Evolutionary conservation across 805 yeast genomes (phyloP).

Genomic region (Danielia oregonensis): DNA sequence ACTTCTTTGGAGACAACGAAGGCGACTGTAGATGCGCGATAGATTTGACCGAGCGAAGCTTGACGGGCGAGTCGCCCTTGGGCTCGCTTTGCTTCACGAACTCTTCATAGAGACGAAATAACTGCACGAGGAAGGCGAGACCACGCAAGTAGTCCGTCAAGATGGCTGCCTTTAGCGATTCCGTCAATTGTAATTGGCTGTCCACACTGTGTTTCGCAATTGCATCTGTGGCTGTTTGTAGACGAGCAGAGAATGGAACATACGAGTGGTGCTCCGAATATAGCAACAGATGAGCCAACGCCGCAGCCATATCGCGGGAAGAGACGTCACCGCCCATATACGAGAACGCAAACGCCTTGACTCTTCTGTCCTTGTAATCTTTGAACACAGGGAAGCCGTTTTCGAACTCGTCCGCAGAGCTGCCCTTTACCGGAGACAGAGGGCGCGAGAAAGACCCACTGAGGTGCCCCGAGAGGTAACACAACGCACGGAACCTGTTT

Average conservation of each 20-base stretch:
- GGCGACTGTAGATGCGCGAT: not conserved
- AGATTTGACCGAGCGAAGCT: not conserved
- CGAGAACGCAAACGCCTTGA: conserved; percentile 18
- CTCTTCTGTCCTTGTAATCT: conserved; percentile 23
- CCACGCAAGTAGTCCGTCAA: conserved; percentile 46
- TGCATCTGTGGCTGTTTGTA: conserved; percentile 35
- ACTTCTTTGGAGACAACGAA: conserved; percentile 1
- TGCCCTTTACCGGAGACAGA: conserved; percentile 17
- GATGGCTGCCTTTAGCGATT: conserved; percentile 37
- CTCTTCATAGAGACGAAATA: conserved; percentile 55
- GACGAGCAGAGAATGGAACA: conserved; percentile 31
- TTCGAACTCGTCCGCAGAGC: not conserved
- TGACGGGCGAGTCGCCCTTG: not conserved
- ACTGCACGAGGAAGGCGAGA: conserved; percentile 60
- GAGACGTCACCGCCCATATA: conserved; percentile 17
- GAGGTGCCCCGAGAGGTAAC: conserved; percentile 53
- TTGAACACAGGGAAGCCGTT: conserved; percentile 17
- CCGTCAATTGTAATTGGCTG: too few relatives aligned
- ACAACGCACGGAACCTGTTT: conserved; percentile 60
- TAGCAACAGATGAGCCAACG: conserved; percentile 45
- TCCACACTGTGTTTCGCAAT: too few relatives aligned
- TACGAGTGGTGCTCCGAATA: conserved; percentile 52
- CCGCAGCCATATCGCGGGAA: conserved; percentile 16
- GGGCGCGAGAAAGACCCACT: conserved; percentile 19
- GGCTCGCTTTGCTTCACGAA: conserved; percentile 14